A percentile compares a stretch with the other conserved stretches of the same genome.
These are phyloP conservation scores for Cytidiella melzeri DNA, from an alignment of 768 basidiomycete genomes.

Conservation along the genomic window DNA sequence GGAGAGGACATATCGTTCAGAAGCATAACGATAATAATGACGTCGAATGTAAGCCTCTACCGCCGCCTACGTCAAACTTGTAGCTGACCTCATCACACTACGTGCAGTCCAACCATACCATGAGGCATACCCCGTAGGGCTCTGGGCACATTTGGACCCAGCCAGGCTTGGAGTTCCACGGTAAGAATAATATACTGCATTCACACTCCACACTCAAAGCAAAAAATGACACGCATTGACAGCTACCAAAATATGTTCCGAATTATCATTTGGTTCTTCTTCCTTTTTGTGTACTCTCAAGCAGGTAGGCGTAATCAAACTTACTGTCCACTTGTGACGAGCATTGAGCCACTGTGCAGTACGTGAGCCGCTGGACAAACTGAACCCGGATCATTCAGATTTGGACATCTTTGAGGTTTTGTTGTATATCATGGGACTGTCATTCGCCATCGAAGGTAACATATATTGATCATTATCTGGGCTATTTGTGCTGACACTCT, in stretches of 20 bases:
- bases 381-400: constrained; percentile 45
- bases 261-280: constrained; percentile 69
- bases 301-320: no score
- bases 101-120: constrained; percentile 61
- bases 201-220: constrained; percentile 49
- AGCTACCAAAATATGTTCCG: constrained; percentile 87
- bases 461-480: neutral
- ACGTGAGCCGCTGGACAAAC: constrained; percentile 67
- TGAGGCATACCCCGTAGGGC: constrained; percentile 42
- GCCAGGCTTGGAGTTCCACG: constrained; percentile 76
- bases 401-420: constrained; percentile 78
- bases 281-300: constrained; percentile 77
- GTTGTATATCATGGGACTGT: constrained; percentile 71
- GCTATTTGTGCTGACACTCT: neutral
- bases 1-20: constrained; percentile 81
- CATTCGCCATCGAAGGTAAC: constrained; percentile 76
- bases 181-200: no score
- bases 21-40: constrained; percentile 66
- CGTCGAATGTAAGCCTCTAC: constrained; percentile 62
- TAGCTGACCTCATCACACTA: neutral
- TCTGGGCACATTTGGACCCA: constrained; percentile 73
- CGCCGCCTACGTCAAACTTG: neutral
- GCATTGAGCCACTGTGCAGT: constrained; percentile 35
- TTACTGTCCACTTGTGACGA: neutral
- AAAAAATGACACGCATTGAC: constrained; percentile 46